Evolutionary conservation across 2,329 filamentous ascomycete genomes (phyloP).

Genomic region (Chaetoscypha palmicola): DNA sequence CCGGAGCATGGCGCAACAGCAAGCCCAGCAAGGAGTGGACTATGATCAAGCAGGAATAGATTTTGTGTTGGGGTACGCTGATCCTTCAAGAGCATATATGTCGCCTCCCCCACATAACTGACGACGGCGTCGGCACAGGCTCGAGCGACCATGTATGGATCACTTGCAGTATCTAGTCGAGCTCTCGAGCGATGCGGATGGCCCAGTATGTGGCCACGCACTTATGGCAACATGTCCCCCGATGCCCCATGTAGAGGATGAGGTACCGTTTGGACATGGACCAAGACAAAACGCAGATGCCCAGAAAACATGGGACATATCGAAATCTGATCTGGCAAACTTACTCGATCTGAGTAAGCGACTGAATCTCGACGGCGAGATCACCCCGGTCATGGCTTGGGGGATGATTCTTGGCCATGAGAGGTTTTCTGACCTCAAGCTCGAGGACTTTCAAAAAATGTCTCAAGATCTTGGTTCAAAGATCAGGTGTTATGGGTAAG

Average conservation of each 20-base stretch:
- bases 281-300: conserved; percentile 13
- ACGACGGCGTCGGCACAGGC: conserved; percentile 45
- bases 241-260: conserved; percentile 34
- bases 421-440: conserved; percentile 56
- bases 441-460: conserved; percentile 63
- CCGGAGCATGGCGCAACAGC: conserved; percentile 23
- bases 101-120: conserved; percentile 54
- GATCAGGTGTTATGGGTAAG: conserved; percentile 87
- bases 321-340: conserved; percentile 68
- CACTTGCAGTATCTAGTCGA: conserved; percentile 76
- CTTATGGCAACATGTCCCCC: conserved; percentile 91
- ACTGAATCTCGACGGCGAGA: conserved; percentile 78
- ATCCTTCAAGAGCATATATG: conserved; percentile 57
- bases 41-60: conserved; percentile 82
- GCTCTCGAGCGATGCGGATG: conserved; percentile 49
- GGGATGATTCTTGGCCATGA: conserved; percentile 70
- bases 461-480: conserved; percentile 70
- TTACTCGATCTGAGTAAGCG: conserved; percentile 78
- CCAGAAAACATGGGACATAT: conserved; percentile 68
- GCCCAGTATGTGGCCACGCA: conserved; percentile 76
- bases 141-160: conserved; percentile 90
- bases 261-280: conserved; percentile 47
- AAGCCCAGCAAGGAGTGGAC: conserved; percentile 44
- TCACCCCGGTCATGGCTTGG: conserved; percentile 95
- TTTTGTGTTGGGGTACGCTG: conserved; percentile 81